These are phyloP conservation scores for Leccinellum rugosiceps DNA, from an alignment of 768 basidiomycete species.

Conservation along the genomic window DNA sequence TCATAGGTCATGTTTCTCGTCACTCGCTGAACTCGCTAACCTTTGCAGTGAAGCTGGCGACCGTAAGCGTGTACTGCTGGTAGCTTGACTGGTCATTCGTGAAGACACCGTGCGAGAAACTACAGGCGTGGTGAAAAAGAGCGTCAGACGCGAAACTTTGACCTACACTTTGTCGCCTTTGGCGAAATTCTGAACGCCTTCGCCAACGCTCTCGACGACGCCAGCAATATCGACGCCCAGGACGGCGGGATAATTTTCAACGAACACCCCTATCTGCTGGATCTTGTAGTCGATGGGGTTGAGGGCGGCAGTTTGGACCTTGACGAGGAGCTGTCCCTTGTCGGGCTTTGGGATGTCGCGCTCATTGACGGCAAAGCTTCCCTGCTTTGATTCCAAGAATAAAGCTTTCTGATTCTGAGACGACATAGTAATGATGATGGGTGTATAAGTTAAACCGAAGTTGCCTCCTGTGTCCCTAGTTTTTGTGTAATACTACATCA, in stretches of 20 bases:
- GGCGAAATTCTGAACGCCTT: conserved; percentile 31
- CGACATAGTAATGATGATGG: conserved; percentile 16
- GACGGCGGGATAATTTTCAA: conserved; percentile 35
- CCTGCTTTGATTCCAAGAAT: conserved; percentile 26
- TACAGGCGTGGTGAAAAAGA: background rate
- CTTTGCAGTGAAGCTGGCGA: conserved; percentile 35
- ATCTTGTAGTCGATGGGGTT: conserved; percentile 48
- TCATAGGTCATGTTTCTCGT: background rate
- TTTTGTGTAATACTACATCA: conserved; percentile 14
- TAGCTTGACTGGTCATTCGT: conserved; percentile 31
- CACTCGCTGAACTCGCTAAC: conserved; percentile 14
- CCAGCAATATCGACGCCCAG: conserved; percentile 38
- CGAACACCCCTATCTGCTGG: conserved; percentile 29
- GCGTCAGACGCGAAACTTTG: background rate
- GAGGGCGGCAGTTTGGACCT: conserved; percentile 37
- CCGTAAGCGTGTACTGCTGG: conserved; percentile 40
- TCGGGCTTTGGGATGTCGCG: conserved; percentile 33
- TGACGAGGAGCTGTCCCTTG: conserved; percentile 40
- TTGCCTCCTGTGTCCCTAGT: background rate
- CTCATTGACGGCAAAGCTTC: conserved; percentile 29
- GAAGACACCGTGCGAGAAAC: conserved; percentile 29
- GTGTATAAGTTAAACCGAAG: conserved; percentile 11
- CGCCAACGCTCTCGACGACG: conserved; percentile 37
- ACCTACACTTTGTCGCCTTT: conserved; percentile 43
- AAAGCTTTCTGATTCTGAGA: conserved; percentile 29